phyloP scores from a whole-genome alignment of 495 filamentous ascomycete species.

The Neurospora sp. region DNA sequence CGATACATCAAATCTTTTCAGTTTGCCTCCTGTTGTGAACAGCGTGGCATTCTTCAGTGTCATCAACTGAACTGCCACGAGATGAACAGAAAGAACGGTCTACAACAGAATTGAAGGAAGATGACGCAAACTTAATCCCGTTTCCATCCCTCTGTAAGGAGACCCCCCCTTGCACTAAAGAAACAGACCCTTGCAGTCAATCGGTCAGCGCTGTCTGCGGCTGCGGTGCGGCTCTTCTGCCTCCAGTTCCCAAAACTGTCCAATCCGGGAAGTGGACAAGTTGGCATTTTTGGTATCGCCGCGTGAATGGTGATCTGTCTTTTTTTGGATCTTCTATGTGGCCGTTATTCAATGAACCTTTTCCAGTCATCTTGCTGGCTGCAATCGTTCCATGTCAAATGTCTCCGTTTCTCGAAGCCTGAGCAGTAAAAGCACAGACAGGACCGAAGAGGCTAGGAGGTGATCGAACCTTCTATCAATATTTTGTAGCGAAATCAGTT shows the following conservation, averaged over 20 bases:
- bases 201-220: not conserved
- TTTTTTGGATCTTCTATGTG: not conserved
- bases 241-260: not conserved
- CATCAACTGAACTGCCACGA: not conserved
- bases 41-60: not conserved
- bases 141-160: not conserved
- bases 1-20: too few relatives aligned
- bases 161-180: not conserved
- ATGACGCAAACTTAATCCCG: not conserved
- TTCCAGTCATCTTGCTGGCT: too few relatives aligned
- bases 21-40: not conserved
- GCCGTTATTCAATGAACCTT: too few relatives aligned
- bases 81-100: not conserved
- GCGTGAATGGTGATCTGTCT: not conserved
- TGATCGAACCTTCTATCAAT: not conserved
- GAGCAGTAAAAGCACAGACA: not conserved
- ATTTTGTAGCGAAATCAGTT: not conserved
- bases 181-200: not conserved
- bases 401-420: not conserved
- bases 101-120: not conserved
- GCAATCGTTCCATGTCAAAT: not conserved
- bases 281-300: not conserved
- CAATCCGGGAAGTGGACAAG: not conserved
- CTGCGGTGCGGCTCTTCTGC: not conserved
- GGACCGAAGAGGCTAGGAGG: not conserved